Conservation (phyloP, 2,329 filamentous ascomycete genomes). For the Fusarium buharicum region DNA sequence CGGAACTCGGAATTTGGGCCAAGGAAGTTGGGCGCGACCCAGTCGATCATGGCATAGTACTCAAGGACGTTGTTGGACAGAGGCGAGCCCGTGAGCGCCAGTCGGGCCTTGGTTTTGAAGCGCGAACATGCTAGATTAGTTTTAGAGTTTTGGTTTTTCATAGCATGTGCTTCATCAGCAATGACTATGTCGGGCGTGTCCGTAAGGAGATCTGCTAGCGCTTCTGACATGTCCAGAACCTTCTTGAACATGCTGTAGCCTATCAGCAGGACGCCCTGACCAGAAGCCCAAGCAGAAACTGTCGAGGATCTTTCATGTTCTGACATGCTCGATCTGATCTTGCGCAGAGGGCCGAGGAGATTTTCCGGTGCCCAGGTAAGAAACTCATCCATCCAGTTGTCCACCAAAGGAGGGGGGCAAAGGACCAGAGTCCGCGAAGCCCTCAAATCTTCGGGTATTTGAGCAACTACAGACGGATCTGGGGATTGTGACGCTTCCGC, state of each 20-base stretch:
- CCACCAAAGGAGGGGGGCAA: constrained; percentile 77
- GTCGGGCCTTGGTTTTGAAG: constrained; percentile 75
- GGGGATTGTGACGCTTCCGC: constrained; percentile 70
- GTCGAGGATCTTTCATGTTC: constrained; percentile 53
- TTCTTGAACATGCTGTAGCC: constrained; percentile 76
- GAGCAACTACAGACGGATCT: constrained; percentile 65
- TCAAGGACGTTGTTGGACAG: constrained; percentile 85
- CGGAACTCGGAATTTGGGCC: constrained; percentile 75
- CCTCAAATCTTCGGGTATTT: constrained; percentile 75
- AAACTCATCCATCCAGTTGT: constrained; percentile 87
- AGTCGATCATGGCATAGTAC: constrained; percentile 88
- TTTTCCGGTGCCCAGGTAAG: constrained; percentile 71
- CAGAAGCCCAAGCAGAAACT: constrained; percentile 68
- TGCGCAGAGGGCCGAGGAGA: constrained; percentile 65
- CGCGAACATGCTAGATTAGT: constrained; percentile 63
- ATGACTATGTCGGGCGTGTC: constrained; percentile 76
- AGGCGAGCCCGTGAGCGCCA: constrained; percentile 88
- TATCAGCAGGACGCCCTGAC: constrained; percentile 79
- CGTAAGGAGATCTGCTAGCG: constrained; percentile 60
- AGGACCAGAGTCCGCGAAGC: constrained; percentile 75
- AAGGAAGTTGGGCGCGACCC: constrained; percentile 83
- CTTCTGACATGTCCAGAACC: constrained; percentile 49
- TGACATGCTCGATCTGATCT: constrained; percentile 59
- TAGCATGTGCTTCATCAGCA: constrained; percentile 83
- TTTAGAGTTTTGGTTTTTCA: constrained; percentile 73